Percentiles rank a stretch among this genome's conserved stretches.
Evolutionary conservation across 257 asterid species (phyloP).

Genomic region (Henckelia pumila): DNA sequence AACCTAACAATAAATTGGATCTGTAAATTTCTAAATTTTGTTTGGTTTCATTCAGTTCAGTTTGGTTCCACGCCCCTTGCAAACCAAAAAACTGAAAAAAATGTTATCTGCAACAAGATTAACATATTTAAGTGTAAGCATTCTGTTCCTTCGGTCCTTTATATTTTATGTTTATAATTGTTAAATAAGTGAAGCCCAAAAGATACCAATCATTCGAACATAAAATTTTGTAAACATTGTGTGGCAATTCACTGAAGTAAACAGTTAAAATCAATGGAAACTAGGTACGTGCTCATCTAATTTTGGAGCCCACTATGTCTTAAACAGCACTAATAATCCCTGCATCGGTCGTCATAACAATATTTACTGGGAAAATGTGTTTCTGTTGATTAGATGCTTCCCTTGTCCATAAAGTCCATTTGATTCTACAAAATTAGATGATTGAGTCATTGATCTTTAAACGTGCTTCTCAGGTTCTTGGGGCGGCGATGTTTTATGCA

Average conservation of each 20-base stretch:
- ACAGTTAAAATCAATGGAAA: background rate
- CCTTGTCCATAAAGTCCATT: background rate
- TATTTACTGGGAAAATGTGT: background rate
- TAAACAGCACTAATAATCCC: conserved; percentile 5
- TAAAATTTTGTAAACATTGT: background rate
- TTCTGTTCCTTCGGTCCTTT: background rate
- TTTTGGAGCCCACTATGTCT: background rate
- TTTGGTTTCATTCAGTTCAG: too few species aligned
- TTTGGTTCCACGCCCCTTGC: too few species aligned
- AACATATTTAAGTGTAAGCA: background rate
- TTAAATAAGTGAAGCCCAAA: background rate
- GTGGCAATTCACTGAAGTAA: background rate
- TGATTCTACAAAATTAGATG: background rate
- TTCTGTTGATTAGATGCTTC: conserved; percentile 17
- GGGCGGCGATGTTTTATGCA: conserved; percentile 98
- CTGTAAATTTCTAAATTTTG: too few species aligned
- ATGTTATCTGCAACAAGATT: background rate
- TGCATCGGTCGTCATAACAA: background rate
- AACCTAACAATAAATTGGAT: too few species aligned
- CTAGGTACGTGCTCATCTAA: background rate
- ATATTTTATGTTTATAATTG: background rate
- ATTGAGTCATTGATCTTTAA: background rate
- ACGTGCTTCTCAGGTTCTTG: conserved; percentile 66
- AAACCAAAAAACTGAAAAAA: too few species aligned
- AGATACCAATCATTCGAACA: background rate